Percentiles rank a stretch among this genome's conserved stretches.
These are phyloP conservation scores for Wallacemonas collosoma DNA, from an alignment of 208 protist species.

Conservation along the genomic window DNA sequence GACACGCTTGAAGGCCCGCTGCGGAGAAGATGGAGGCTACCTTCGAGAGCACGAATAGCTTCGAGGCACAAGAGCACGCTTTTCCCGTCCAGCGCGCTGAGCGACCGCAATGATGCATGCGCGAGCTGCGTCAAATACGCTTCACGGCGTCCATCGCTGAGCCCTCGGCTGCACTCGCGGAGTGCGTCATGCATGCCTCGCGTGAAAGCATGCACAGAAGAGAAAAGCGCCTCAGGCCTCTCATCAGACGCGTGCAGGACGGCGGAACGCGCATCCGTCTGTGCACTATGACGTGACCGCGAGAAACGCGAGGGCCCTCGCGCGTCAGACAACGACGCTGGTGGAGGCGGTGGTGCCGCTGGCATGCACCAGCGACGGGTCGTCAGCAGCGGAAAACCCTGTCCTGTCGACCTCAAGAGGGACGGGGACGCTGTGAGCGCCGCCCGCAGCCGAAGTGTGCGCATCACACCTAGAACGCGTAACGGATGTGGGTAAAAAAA, in stretches of 20 bases:
- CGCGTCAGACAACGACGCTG: neutral
- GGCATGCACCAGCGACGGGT: too few relatives aligned
- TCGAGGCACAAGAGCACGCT: constrained; percentile 7
- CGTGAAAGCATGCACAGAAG: constrained; percentile 25
- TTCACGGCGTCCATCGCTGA: neutral
- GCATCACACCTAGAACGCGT: too few relatives aligned
- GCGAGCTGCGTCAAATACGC: constrained; percentile 19
- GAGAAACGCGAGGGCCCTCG: neutral
- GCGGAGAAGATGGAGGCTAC: neutral
- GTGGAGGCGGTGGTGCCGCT: neutral
- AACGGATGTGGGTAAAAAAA: too few relatives aligned
- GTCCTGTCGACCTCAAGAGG: too few relatives aligned
- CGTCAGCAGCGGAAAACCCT: too few relatives aligned
- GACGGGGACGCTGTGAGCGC: too few relatives aligned
- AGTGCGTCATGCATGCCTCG: constrained; percentile 19
- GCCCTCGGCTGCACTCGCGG: constrained; percentile 12
- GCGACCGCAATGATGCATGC: neutral
- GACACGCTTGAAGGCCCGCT: neutral
- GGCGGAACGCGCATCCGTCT: too few relatives aligned
- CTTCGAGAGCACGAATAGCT: neutral
- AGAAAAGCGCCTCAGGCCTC: neutral
- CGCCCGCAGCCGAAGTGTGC: too few relatives aligned
- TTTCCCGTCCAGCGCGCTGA: neutral
- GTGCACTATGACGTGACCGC: neutral
- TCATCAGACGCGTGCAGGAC: neutral